Conservation (phyloP, 805 yeast species). For the Kazachstania psychrophila region DNA sequence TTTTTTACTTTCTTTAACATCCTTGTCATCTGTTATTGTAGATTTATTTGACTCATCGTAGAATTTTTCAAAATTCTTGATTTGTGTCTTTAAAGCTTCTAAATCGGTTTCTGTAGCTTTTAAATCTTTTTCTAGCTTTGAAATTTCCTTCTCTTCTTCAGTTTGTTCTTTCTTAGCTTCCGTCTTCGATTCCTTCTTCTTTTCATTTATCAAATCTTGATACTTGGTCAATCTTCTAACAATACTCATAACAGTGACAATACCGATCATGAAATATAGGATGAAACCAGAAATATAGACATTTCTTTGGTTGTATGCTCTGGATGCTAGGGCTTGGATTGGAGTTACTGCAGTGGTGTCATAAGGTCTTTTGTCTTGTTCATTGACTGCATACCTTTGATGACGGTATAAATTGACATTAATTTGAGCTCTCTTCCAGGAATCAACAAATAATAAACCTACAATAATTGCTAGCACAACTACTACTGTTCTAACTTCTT, state of each 20-base stretch:
- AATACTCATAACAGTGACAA: slow-evolving; percentile 44
- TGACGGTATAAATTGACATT: slow-evolving; percentile 22
- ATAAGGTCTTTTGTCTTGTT: not conserved
- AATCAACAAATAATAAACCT: slow-evolving; percentile 44
- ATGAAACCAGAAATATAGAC: slow-evolving; percentile 56
- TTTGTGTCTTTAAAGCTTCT: slow-evolving; percentile 41
- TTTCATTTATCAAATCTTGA: slow-evolving; percentile 29
- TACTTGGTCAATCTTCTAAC: slow-evolving; percentile 44
- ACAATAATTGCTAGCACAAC: slow-evolving; percentile 37
- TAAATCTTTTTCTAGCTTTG: slow-evolving; percentile 32
- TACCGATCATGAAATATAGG: slow-evolving; percentile 45
- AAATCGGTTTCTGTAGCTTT: slow-evolving; percentile 37
- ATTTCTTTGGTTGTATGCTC: slow-evolving; percentile 56
- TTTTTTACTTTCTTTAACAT: not conserved
- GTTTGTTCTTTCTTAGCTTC: not conserved
- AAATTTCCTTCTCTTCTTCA: slow-evolving; percentile 22
- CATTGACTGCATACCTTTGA: slow-evolving; percentile 6
- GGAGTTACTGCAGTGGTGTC: slow-evolving; percentile 25
- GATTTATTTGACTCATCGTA: slow-evolving; percentile 32
- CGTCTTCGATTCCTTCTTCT: slow-evolving; percentile 7
- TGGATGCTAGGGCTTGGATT: slow-evolving; percentile 46
- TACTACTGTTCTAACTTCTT: slow-evolving; percentile 39
- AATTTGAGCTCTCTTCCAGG: slow-evolving; percentile 37
- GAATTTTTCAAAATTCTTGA: slow-evolving; percentile 40
- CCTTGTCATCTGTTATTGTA: not conserved